Percentiles rank a stretch among this genome's conserved stretches.
Evolutionary conservation across 129 eudicot genomes (phyloP).

Genomic region (Kitagawia praeruptora): DNA sequence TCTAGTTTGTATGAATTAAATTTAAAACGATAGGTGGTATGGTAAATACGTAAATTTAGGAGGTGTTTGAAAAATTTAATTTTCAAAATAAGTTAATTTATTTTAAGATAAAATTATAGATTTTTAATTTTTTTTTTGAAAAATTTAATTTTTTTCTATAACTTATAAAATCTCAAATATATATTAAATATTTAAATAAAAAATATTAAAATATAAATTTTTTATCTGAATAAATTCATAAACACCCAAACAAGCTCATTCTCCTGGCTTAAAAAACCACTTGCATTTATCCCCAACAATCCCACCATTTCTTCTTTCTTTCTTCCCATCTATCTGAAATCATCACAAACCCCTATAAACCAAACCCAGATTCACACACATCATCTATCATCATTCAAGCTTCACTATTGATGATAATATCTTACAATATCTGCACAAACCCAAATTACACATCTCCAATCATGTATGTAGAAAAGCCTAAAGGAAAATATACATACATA

Average conservation of each 20-base stretch:
- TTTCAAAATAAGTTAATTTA: too few relatives aligned
- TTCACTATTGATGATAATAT: background rate
- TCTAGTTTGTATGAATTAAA: too few relatives aligned
- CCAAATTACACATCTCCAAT: background rate
- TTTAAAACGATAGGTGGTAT: background rate
- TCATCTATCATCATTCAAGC: background rate
- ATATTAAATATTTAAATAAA: too few relatives aligned
- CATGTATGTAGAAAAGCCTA: background rate
- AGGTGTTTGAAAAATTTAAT: too few relatives aligned
- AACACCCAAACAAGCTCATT: too few relatives aligned
- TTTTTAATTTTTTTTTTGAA: too few relatives aligned
- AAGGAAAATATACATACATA: background rate
- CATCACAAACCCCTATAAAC: slow-evolving; percentile 12
- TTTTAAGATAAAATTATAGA: too few relatives aligned
- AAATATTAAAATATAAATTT: too few relatives aligned
- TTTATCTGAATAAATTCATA: too few relatives aligned
- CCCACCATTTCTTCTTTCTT: slow-evolving; percentile 12
- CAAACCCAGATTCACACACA: slow-evolving; percentile 20
- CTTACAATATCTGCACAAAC: background rate
- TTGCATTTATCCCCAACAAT: background rate
- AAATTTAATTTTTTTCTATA: too few relatives aligned
- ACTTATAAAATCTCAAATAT: too few relatives aligned
- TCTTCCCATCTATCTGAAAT: slow-evolving; percentile 14
- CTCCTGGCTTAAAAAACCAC: slow-evolving; percentile 7
- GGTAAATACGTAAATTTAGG: slow-evolving; percentile 13